Evolutionary conservation across 257 asterid species (phyloP), one percentile per base, ranked within the genome.

Genomic region (Sherardia arvensis): DNA sequence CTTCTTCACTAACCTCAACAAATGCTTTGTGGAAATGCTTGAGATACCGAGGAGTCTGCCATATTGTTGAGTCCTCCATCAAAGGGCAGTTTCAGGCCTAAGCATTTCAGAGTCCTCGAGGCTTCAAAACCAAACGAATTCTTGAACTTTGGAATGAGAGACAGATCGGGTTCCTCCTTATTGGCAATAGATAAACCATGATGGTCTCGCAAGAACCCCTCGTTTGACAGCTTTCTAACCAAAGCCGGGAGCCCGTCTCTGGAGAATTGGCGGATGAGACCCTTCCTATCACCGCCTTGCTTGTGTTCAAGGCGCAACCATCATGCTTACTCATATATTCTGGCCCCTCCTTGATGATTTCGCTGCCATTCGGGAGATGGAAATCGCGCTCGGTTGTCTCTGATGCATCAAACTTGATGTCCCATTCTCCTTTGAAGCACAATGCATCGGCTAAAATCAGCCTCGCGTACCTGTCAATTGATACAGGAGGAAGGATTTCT

Each of bases 1-100:
- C 81, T 69, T 67, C 79, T 59, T 79, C 81, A 15, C 73, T 79
- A 18, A 79, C 84, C 70, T 76, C 79, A 1, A 79, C 65, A 17
- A 76, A 73, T 14, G 84, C 67, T 26, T 73, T 79, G n/a, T n/a
- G 27, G 76, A 70, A 23, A 76, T 76, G 65, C 32, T 64, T 5
- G 81, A 79, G 68, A 79, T 81, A n/a, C 40, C 40, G 9, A 12
- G 10, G 79, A 64, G 54, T 76, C 73, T 4, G 68, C 79, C 73
- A 79, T 79, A 26, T 70, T 79, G 0, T 71, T 64, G 51, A 79
- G 69, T 11, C 73, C 79, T 32, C 58, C 73, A 21, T 66, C 53
- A 67, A 80, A 80, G n/a, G 79, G 80, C n/a, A 58, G 40, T 29
- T 55, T 69, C 9, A 77, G 29, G 53, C 80, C 80, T 5, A 80